Percentiles rank a stretch among this genome's conserved stretches.
phyloP scores from a whole-genome alignment of 306 rosid species.

The Bauhinia variegata region DNA sequence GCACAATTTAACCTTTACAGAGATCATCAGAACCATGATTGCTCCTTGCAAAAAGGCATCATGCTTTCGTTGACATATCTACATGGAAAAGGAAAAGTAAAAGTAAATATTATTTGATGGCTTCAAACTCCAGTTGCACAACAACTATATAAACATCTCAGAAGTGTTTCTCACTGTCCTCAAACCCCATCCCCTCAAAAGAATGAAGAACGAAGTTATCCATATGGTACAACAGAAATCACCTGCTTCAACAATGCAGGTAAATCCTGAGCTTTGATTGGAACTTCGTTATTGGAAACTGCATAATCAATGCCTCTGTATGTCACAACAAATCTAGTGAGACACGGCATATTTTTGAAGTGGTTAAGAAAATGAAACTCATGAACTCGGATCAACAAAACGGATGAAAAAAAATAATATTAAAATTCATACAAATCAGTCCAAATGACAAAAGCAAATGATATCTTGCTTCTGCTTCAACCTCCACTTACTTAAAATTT shows the following conservation, averaged over 20 bases:
- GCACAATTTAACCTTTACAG: conserved; percentile 61
- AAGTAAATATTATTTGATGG: background rate
- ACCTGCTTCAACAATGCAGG: conserved; percentile 74
- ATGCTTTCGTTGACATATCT: conserved; percentile 58
- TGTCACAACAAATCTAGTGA: conserved; percentile 42
- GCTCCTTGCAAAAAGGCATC: conserved; percentile 46
- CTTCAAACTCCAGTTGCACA: background rate
- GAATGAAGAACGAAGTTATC: background rate
- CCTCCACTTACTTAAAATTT: background rate
- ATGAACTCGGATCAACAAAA: too few relatives aligned
- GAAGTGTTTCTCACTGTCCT: too few relatives aligned
- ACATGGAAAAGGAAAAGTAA: conserved; percentile 27
- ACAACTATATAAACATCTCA: background rate
- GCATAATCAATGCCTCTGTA: conserved; percentile 83
- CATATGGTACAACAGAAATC: conserved; percentile 28
- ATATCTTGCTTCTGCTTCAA: too few relatives aligned
- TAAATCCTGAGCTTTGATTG: conserved; percentile 43
- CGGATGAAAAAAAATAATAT: too few relatives aligned
- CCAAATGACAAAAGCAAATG: too few relatives aligned
- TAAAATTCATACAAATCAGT: too few relatives aligned
- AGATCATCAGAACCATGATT: conserved; percentile 75
- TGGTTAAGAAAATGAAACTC: background rate
- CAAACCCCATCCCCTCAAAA: background rate
- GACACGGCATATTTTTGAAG: conserved; percentile 19
- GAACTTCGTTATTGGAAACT: conserved; percentile 60